phyloP scores from a whole-genome alignment of 2,329 filamentous ascomycete genomes.

The Aureobasidium vineae region DNA sequence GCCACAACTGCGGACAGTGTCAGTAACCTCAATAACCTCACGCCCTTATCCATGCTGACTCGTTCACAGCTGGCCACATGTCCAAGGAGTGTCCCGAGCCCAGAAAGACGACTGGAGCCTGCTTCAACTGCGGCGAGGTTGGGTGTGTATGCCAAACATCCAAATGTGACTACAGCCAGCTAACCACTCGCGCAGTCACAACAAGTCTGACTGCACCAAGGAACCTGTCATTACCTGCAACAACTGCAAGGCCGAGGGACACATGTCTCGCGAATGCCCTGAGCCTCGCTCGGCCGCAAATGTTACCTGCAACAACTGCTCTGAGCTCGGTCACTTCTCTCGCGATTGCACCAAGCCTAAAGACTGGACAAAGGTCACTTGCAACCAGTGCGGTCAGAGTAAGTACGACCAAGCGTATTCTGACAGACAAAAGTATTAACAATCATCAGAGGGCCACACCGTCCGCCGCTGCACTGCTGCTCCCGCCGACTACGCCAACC shows the following conservation, averaged over 20 bases:
- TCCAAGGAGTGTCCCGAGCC: conserved; percentile 9
- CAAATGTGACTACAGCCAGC: conserved; percentile 8
- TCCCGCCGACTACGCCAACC: background rate
- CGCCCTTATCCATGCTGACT: background rate
- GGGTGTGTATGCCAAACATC: conserved; percentile 30
- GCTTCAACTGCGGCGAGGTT: conserved; percentile 49
- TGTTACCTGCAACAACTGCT: conserved; percentile 41
- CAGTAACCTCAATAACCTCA: background rate
- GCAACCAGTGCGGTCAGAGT: conserved; percentile 43
- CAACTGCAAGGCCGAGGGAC: conserved; percentile 3
- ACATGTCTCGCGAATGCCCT: conserved; percentile 37
- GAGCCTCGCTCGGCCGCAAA: conserved; percentile 40
- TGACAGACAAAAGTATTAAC: background rate
- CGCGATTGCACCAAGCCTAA: conserved; percentile 61
- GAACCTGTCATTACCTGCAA: background rate
- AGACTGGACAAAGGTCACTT: conserved; percentile 48
- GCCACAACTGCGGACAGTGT: conserved; percentile 23
- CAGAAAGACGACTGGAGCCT: conserved; percentile 33
- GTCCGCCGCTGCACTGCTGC: background rate
- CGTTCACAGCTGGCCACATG: conserved; percentile 6
- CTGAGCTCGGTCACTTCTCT: conserved; percentile 61
- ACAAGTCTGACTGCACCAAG: conserved; percentile 21
- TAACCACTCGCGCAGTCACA: conserved; percentile 40
- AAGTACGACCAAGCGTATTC: background rate
- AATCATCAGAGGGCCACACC: conserved; percentile 5